A percentile compares a stretch with the other conserved stretches of the same genome.
phyloP scores from a whole-genome alignment of 1,284 basidiomycete genomes.

The Heterobasidion irregulare region DNA sequence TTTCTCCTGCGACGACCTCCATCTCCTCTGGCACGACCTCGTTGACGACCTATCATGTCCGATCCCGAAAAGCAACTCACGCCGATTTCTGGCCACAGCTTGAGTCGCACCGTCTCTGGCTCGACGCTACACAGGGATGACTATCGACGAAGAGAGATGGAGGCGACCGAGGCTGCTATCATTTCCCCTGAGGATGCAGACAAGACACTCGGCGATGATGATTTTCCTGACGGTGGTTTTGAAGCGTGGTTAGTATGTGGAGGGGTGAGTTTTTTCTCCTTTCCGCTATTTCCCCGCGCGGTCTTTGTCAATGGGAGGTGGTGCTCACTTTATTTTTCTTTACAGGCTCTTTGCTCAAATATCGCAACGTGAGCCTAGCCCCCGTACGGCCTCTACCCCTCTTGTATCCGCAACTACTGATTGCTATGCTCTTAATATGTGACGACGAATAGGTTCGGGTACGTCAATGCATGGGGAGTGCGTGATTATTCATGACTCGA shows the following conservation, averaged over 20 bases:
- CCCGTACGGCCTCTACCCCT: neutral
- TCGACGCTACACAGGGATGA: no score
- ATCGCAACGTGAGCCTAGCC: conserved; percentile 20
- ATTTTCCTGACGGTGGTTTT: conserved; percentile 31
- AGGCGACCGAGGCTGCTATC: no score
- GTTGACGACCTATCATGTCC: no score
- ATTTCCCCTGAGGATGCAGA: no score
- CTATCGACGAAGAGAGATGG: no score
- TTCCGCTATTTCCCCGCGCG: neutral
- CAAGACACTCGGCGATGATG: conserved; percentile 4
- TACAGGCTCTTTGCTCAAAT: conserved; percentile 17
- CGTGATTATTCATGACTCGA: conserved; percentile 9
- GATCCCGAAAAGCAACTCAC: no score
- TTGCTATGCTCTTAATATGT: neutral
- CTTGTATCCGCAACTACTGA: neutral
- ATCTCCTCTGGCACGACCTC: no score
- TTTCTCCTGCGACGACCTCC: no score
- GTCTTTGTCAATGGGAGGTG: neutral
- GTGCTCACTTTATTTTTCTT: no score
- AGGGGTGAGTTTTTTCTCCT: conserved; percentile 21
- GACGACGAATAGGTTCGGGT: conserved; percentile 21
- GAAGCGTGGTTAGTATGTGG: conserved; percentile 29
- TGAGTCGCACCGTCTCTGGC: no score
- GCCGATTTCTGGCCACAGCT: no score
- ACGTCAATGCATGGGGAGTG: conserved; percentile 35